A percentile compares a stretch with the other conserved stretches of the same genome.
Conservation (phyloP, 2,329 filamentous ascomycete species). For the Fusarium brachygibbosum region DNA sequence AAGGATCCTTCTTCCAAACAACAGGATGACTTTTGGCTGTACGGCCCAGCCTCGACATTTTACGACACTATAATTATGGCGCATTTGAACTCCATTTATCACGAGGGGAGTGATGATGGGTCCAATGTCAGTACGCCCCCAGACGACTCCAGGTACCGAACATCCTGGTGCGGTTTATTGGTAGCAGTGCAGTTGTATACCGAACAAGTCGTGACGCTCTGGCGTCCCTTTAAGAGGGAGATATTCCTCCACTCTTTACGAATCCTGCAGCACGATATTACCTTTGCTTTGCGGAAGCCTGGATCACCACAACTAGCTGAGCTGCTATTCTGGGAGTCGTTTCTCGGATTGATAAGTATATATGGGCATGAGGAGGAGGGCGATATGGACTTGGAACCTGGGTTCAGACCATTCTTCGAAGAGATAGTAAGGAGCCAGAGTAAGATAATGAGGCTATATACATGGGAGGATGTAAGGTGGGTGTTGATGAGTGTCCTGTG, state of each 20-base stretch:
- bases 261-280: neutral
- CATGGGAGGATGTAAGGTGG: neutral
- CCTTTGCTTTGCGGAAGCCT: neutral
- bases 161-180: conserved; percentile 14
- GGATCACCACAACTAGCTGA: neutral
- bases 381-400: neutral
- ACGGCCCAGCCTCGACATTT: neutral
- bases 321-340: neutral
- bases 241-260: neutral
- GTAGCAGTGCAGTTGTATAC: neutral
- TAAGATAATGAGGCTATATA: neutral
- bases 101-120: rapidly evolving
- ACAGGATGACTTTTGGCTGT: conserved; percentile 13
- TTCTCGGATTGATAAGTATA: neutral
- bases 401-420: neutral
- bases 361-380: neutral
- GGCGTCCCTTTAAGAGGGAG: neutral
- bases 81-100: conserved; percentile 7
- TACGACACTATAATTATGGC: conserved; percentile 3
- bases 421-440: neutral
- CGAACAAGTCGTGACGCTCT: neutral
- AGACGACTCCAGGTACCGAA: neutral
- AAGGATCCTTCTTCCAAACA: neutral
- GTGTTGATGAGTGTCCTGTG: neutral
- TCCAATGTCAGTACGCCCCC: neutral